Percentiles rank a stretch among this genome's conserved stretches.
phyloP scores from a whole-genome alignment of 1,284 basidiomycete genomes.

The Microbotryum intermedium region DNA sequence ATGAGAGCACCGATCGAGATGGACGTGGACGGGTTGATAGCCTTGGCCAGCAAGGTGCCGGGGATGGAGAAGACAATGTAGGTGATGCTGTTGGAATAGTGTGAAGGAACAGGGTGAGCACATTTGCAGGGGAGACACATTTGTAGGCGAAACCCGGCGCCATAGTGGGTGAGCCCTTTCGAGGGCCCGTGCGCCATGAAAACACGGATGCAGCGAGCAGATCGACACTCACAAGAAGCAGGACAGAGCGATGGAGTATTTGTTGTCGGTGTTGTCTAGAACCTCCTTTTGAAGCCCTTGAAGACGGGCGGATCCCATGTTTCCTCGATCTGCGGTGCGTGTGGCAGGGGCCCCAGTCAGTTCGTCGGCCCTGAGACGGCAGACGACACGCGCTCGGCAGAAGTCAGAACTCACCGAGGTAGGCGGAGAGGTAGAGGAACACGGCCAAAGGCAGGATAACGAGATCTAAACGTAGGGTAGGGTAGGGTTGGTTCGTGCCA shows the following conservation, averaged over 20 bases:
- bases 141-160: too few species aligned
- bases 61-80: constrained; percentile 40
- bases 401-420: constrained; percentile 38
- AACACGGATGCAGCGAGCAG: background rate
- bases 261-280: constrained; percentile 36
- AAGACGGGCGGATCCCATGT: constrained; percentile 36
- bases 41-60: constrained; percentile 35
- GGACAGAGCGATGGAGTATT: constrained; percentile 40
- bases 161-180: too few species aligned
- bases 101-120: background rate
- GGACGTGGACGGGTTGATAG: constrained; percentile 38
- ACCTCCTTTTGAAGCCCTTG: constrained; percentile 37
- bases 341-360: too few species aligned
- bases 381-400: background rate
- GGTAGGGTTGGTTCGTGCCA: too few species aligned
- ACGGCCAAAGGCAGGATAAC: constrained; percentile 43
- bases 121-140: too few species aligned
- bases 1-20: constrained; percentile 41
- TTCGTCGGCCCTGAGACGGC: too few species aligned
- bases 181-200: too few species aligned
- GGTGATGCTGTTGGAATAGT: constrained; percentile 23
- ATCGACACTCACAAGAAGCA: constrained; percentile 36
- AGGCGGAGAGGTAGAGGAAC: constrained; percentile 43
- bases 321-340: background rate
- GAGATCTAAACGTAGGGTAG: constrained; percentile 26